Evolutionary conservation across 805 yeast genomes (phyloP).

Genomic region (Saturnispora zaruensis): DNA sequence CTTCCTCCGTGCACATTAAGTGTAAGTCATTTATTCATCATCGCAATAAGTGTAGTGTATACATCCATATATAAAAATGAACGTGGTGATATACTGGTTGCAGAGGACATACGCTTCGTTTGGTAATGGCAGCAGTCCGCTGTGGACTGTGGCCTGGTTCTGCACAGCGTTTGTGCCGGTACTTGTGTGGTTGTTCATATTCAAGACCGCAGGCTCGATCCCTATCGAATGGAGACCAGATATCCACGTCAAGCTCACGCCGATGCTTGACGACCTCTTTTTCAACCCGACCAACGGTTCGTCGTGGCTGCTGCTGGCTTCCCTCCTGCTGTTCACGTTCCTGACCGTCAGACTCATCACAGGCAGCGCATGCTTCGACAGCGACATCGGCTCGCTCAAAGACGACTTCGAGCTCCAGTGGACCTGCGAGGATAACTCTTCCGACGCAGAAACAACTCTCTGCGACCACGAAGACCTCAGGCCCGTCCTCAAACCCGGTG

Average conservation of each 20-base stretch:
- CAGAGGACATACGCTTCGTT: neutral
- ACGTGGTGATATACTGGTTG: neutral
- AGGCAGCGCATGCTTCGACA: neutral
- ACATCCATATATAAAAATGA: neutral
- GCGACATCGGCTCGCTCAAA: neutral
- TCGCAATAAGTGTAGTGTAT: no score
- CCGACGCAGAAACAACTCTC: neutral
- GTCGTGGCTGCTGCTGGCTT: neutral
- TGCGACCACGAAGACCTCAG: neutral
- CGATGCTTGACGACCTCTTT: constrained; percentile 34
- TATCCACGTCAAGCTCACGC: constrained; percentile 41
- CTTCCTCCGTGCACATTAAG: no score
- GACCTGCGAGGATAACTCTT: neutral
- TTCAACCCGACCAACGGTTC: constrained; percentile 19
- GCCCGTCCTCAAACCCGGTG: no score
- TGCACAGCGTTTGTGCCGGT: constrained; percentile 44
- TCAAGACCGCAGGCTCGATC: constrained; percentile 50
- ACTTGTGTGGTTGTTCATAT: constrained; percentile 45
- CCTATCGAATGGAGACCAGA: constrained; percentile 47
- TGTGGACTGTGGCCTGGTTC: constrained; percentile 34
- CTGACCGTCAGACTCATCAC: neutral
- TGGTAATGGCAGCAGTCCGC: neutral
- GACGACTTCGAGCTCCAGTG: neutral
- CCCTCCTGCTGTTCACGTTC: neutral
- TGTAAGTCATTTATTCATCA: no score